Evolutionary conservation across 768 basidiomycete genomes (phyloP).

Genomic region (Phanerochaete carnosa): DNA sequence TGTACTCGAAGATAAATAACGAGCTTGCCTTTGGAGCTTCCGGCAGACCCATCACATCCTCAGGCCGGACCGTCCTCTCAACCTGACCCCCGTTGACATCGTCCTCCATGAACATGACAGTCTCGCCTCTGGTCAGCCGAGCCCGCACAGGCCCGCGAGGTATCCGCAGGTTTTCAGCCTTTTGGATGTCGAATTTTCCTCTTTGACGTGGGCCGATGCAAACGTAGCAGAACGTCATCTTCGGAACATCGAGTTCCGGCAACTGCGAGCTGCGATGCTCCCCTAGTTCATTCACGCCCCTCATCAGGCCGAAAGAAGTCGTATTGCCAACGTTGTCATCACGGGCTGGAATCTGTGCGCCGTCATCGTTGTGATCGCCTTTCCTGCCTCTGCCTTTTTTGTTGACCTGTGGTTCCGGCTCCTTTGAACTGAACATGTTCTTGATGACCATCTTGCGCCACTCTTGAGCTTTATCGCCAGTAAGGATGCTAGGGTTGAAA

Average conservation of each 20-base stretch:
- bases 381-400: conserved; percentile 12
- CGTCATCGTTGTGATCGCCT: not conserved
- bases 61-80: conserved; percentile 51
- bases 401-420: conserved; percentile 10
- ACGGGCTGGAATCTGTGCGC: too few relatives aligned
- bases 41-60: conserved; percentile 56
- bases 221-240: conserved; percentile 31
- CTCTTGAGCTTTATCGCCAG: conserved; percentile 44
- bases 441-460: conserved; percentile 52
- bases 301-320: too few relatives aligned
- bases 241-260: conserved; percentile 3
- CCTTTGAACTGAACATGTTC: conserved; percentile 49
- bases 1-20: not conserved
- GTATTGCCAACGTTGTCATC: too few relatives aligned
- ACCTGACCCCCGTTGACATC: conserved; percentile 39
- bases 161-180: conserved; percentile 63
- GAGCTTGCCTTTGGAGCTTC: conserved; percentile 43
- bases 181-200: conserved; percentile 70
- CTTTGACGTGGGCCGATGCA: conserved; percentile 40
- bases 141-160: conserved; percentile 56
- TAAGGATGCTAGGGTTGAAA: not conserved
- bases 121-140: conserved; percentile 60
- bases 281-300: too few relatives aligned
- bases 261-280: conserved; percentile 2
- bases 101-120: conserved; percentile 52